Evolutionary conservation across 2,329 filamentous ascomycete species (phyloP), one percentile per base, ranked within the genome.

Genomic region (Stylonectria norvegica): DNA sequence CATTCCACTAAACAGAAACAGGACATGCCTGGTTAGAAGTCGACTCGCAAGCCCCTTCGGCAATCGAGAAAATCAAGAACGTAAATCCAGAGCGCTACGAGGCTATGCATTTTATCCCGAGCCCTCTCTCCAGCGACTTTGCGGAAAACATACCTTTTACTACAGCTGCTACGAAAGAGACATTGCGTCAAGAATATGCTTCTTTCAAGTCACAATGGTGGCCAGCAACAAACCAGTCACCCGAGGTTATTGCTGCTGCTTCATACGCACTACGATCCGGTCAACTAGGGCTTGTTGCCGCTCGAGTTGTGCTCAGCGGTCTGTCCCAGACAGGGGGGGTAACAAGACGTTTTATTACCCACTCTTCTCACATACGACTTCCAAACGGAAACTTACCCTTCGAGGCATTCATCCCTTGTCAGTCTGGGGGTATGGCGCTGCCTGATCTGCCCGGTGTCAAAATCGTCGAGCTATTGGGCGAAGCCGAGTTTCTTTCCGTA

Each of bases 21-120:
- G 45, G 45, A 4, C 48, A 50, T 25, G 48, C 42, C n/a, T 48
- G 48, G 48, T 25, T 50, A 6, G 48, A 50, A 30, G 45, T 50
- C 11, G 48, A 50, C 25, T 48, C 48, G 3, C 48, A 48, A 29
- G 45, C 42, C 5, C 40, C 48, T 7, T 50, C 48, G 6, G 45
- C 45, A 4, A 17, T 50, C 7, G 42, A 38, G 5, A 50, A 48
- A 16, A 46, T 50, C 25, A 48, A 46, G 27, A 40, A 43, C 22
- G 35, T 16, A 2, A 34, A 50, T 32, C 45, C 45, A 10, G 33
- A 35, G 6, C 34, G 48, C n/a, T 50, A 48, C 40, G 38, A 33
- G 8, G 42, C 38, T 6, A 48, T 48, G 20, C 44, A 43, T 10
- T 49, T 49, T 17, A 43, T 49, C 4, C 43, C 43, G 2, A 41